These are phyloP conservation scores for Ananas comosus DNA, from an alignment of 176 grass and related monocot genomes.

Conservation along the genomic window DNA sequence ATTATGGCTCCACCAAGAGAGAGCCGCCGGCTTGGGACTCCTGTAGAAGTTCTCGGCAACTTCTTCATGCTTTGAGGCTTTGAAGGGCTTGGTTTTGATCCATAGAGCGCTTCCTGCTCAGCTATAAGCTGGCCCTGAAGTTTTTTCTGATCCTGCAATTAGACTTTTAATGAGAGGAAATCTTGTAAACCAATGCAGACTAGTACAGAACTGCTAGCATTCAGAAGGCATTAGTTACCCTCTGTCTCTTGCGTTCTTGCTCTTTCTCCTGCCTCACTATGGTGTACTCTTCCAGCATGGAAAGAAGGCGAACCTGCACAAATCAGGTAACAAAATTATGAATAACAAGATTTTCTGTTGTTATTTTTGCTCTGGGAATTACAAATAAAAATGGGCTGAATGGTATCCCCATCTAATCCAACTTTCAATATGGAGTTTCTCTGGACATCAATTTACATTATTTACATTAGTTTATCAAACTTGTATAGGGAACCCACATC, in stretches of 20 bases:
- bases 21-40: constrained; percentile 30
- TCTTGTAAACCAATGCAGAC: not conserved
- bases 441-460: not conserved
- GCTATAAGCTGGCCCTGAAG: constrained; percentile 32
- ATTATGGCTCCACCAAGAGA: constrained; percentile 67
- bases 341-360: not conserved
- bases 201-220: not conserved
- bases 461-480: not conserved
- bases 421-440: too few relatives aligned
- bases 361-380: not conserved
- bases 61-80: constrained; percentile 45
- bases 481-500: too few relatives aligned
- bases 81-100: constrained; percentile 37
- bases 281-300: constrained; percentile 56
- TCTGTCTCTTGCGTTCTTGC: constrained; percentile 32
- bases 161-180: not conserved
- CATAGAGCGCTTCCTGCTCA: constrained; percentile 36
- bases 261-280: constrained; percentile 37
- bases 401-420: too few relatives aligned
- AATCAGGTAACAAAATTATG: not conserved
- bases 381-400: too few relatives aligned
- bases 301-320: constrained; percentile 32
- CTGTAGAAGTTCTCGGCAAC: constrained; percentile 27
- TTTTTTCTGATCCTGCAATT: constrained; percentile 59
- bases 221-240: constrained; percentile 14